phyloP scores from a whole-genome alignment of 441 rosid genomes.

The Sinapis alba region DNA sequence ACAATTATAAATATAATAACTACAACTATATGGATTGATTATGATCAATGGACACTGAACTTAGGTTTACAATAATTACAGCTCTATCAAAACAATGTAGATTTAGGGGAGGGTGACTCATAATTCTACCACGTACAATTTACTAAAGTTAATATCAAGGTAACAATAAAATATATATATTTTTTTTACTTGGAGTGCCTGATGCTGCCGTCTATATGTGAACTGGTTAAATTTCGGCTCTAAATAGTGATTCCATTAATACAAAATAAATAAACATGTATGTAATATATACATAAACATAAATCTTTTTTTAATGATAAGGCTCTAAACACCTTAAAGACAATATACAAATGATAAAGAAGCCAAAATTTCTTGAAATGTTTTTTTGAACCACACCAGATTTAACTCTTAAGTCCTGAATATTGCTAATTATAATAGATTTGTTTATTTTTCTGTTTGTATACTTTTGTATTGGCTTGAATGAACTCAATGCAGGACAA shows the following conservation, averaged over 20 bases:
- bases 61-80: neutral
- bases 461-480: neutral
- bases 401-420: neutral
- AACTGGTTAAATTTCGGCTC: neutral
- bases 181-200: neutral
- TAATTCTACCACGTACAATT: neutral
- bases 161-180: neutral
- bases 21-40: conserved; percentile 10
- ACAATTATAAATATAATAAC: conserved; percentile 15
- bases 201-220: conserved; percentile 7
- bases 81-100: conserved; percentile 14
- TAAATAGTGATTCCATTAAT: conserved; percentile 2
- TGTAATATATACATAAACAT: neutral
- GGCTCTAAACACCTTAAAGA: neutral
- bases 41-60: neutral
- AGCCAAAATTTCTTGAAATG: neutral
- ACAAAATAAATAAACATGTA: neutral
- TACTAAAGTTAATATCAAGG: neutral
- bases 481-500: conserved; percentile 9
- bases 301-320: neutral
- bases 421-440: neutral
- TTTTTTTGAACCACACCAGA: neutral
- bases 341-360: neutral
- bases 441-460: neutral
- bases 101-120: conserved; percentile 23